These are phyloP conservation scores for Chrysoporthe deuterocubensis DNA, from an alignment of 2,329 filamentous ascomycete species.

Conservation along the genomic window DNA sequence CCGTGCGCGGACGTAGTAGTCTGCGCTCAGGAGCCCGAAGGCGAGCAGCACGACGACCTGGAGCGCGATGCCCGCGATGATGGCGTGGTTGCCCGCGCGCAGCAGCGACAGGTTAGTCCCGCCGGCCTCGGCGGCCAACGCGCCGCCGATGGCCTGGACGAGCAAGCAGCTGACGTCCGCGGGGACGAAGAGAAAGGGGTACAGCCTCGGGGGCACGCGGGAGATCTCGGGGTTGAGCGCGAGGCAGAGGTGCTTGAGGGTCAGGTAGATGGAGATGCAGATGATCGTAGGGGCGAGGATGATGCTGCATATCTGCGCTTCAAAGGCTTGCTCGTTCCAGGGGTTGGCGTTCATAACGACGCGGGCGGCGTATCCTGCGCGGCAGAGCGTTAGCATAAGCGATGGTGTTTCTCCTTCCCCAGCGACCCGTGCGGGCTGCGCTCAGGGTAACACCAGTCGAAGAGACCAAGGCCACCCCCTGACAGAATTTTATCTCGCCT, in stretches of 20 bases:
- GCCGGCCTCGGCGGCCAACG: slow-evolving; percentile 52
- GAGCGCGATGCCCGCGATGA: slow-evolving; percentile 58
- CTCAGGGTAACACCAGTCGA: not conserved
- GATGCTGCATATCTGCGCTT: slow-evolving; percentile 63
- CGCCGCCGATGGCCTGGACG: slow-evolving; percentile 62
- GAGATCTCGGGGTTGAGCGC: slow-evolving; percentile 53
- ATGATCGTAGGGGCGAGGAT: slow-evolving; percentile 64
- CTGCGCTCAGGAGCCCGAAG: slow-evolving; percentile 49
- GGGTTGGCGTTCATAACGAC: slow-evolving; percentile 56
- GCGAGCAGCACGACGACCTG: slow-evolving; percentile 54
- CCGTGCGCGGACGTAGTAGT: slow-evolving; percentile 51
- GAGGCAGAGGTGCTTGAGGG: slow-evolving; percentile 62
- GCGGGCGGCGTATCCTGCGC: slow-evolving; percentile 56
- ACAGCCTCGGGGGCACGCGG: slow-evolving; percentile 55
- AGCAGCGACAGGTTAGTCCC: slow-evolving; percentile 45
- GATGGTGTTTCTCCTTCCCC: not conserved
- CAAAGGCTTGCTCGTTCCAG: slow-evolving; percentile 58
- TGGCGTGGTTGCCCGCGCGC: slow-evolving; percentile 52
- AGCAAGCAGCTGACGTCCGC: slow-evolving; percentile 62
- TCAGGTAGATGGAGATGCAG: slow-evolving; percentile 67
- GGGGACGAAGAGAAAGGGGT: slow-evolving; percentile 62
- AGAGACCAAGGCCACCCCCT: not conserved
- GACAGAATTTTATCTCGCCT: not conserved
- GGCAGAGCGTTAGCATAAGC: not conserved
- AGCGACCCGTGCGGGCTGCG: not conserved